Evolutionary conservation across 495 filamentous ascomycete species (phyloP).

Genomic region (Zalerion maritima): DNA sequence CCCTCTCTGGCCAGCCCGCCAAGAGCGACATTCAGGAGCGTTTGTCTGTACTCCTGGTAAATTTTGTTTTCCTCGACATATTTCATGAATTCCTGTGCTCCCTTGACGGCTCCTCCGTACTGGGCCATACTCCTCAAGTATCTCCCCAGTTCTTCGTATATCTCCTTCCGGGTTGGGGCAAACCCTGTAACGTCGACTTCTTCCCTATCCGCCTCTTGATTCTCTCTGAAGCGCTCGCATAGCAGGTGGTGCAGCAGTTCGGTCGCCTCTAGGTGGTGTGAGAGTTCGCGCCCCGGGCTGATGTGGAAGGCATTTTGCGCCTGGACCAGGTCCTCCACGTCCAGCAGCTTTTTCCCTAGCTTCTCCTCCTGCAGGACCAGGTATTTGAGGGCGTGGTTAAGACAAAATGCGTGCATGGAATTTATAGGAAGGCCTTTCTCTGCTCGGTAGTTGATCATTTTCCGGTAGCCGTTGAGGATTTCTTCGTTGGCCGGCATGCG

Average conservation of each 20-base stretch:
- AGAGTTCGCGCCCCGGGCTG: no score
- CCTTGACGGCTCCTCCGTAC: constrained; percentile 45
- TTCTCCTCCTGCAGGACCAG: constrained; percentile 28
- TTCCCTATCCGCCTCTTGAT: constrained; percentile 41
- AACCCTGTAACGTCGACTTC: no score
- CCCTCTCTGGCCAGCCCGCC: constrained; percentile 51
- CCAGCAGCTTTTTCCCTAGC: constrained; percentile 26
- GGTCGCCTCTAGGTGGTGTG: constrained; percentile 26
- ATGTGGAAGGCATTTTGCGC: no score
- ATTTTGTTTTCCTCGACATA: constrained; percentile 17
- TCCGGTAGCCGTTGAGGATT: constrained; percentile 46
- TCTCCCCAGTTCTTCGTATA: constrained; percentile 38
- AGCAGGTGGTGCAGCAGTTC: constrained; percentile 22
- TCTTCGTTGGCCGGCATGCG: constrained; percentile 44
- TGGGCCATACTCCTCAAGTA: constrained; percentile 41
- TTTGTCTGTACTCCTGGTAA: constrained; percentile 16
- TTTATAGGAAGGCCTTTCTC: constrained; percentile 36
- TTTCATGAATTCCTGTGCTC: constrained; percentile 33
- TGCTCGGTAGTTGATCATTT: constrained; percentile 46
- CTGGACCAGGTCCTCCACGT: constrained; percentile 39
- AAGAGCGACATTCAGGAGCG: constrained; percentile 42
- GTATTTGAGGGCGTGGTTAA: constrained; percentile 42
- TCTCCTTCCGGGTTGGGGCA: constrained; percentile 35
- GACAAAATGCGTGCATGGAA: constrained; percentile 47
- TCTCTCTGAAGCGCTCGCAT: constrained; percentile 22